Evolutionary conservation across 2,329 filamentous ascomycete genomes (phyloP).

Genomic region (Stenocarpella maydis): DNA sequence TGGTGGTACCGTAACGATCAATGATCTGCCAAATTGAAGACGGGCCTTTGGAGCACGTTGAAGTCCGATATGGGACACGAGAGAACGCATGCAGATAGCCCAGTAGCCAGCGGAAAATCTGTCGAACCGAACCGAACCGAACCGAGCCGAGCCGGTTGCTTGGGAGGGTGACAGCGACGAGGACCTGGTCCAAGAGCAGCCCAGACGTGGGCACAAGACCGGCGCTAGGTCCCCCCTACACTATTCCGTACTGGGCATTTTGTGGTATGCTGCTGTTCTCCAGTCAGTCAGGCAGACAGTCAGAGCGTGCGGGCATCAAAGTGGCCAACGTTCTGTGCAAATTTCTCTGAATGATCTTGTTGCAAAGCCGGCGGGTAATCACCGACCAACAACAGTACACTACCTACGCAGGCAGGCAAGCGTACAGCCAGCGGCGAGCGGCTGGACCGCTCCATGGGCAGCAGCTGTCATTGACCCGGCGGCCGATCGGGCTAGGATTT

Average conservation of each 20-base stretch:
- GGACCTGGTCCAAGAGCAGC: not conserved
- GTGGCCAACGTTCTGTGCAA: too few species aligned
- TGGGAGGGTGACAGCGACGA: not conserved
- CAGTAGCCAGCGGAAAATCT: not conserved
- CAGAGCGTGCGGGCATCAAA: not conserved
- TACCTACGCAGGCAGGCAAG: too few species aligned
- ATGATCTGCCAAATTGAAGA: conserved; percentile 6
- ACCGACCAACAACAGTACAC: not conserved
- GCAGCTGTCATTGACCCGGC: conserved; percentile 20
- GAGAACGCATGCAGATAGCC: not conserved
- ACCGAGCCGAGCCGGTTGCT: conserved; percentile 9
- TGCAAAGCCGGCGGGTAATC: not conserved
- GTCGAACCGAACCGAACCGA: not conserved
- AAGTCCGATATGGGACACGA: not conserved
- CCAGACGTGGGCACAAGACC: not conserved
- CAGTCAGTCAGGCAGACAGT: not conserved
- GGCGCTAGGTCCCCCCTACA: conserved; percentile 10
- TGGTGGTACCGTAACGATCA: conserved; percentile 2
- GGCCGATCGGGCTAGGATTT: conserved; percentile 8
- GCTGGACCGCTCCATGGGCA: conserved; percentile 3
- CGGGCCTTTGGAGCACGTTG: not conserved
- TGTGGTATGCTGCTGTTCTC: not conserved
- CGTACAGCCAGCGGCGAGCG: conserved; percentile 1
- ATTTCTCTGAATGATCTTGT: not conserved
- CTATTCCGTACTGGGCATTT: too few species aligned